Percentiles rank a stretch among this genome's conserved stretches.
Conservation (phyloP, 257 asterid species). For the Avicennia marina region DNA sequence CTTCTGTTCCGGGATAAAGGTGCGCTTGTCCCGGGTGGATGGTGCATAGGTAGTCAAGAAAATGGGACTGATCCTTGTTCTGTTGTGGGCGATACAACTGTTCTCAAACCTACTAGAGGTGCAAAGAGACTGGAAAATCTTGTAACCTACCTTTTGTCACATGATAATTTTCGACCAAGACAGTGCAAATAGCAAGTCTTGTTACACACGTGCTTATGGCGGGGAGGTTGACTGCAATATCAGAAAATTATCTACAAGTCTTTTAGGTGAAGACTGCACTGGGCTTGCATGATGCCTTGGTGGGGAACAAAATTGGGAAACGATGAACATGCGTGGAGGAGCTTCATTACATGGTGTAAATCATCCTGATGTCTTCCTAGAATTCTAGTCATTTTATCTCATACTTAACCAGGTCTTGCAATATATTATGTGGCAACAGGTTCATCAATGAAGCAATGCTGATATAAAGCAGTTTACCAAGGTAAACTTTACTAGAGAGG, state of each 20-base stretch:
- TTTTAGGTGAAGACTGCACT: not conserved
- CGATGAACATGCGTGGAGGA: too few relatives aligned
- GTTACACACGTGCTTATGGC: not conserved
- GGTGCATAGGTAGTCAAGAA: constrained; percentile 62
- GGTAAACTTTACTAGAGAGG: constrained; percentile 7
- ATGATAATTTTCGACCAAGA: constrained; percentile 49
- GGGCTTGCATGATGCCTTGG: not conserved
- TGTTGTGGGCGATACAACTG: constrained; percentile 41
- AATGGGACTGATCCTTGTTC: constrained; percentile 82
- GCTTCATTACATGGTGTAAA: not conserved
- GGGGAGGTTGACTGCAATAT: not conserved
- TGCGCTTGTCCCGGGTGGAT: constrained; percentile 80
- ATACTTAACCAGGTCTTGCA: not conserved
- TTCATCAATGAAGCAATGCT: not conserved
- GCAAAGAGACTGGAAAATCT: constrained; percentile 68
- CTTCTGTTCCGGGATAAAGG: constrained; percentile 55
- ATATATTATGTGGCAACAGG: not conserved
- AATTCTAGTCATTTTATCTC: constrained; percentile 7
- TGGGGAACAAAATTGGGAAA: too few relatives aligned
- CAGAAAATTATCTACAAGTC: not conserved
- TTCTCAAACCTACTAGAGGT: constrained; percentile 64
- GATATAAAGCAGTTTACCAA: constrained; percentile 7
- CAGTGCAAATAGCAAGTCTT: constrained; percentile 51
- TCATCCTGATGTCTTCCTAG: not conserved
- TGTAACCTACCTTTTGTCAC: constrained; percentile 43